Evolutionary conservation across 768 basidiomycete species (phyloP).

Genomic region (Neoboletus brunneissimus): DNA sequence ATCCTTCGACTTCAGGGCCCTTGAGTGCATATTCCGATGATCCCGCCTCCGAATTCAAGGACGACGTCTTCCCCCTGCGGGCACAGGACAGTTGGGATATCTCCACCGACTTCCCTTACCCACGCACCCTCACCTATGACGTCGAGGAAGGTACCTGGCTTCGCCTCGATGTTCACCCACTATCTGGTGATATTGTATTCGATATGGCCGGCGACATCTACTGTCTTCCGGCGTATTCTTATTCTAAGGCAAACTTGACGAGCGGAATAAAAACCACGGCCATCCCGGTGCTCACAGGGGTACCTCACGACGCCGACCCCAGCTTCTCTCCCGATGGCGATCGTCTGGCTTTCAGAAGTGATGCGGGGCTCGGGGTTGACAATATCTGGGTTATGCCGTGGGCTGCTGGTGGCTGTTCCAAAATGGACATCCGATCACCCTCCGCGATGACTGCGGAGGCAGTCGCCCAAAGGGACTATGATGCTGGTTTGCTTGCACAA

Average conservation of each 20-base stretch:
- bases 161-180: slow-evolving; percentile 69
- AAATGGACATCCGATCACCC: slow-evolving; percentile 50
- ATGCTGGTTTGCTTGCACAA: slow-evolving; percentile 45
- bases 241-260: slow-evolving; percentile 29
- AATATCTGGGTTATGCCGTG: slow-evolving; percentile 73
- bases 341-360: slow-evolving; percentile 64
- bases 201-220: slow-evolving; percentile 76
- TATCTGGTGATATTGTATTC: slow-evolving; percentile 67
- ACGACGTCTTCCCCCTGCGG: slow-evolving; percentile 63
- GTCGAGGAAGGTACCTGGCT: slow-evolving; percentile 77
- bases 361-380: slow-evolving; percentile 69
- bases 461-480: slow-evolving; percentile 36
- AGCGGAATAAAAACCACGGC: slow-evolving; percentile 39
- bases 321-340: slow-evolving; percentile 69
- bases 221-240: slow-evolving; percentile 53
- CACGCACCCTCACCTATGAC: slow-evolving; percentile 62
- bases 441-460: slow-evolving; percentile 35
- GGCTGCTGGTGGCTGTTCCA: slow-evolving; percentile 52
- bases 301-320: slow-evolving; percentile 71
- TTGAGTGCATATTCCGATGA: slow-evolving; percentile 22
- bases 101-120: slow-evolving; percentile 70
- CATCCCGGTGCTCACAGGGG: slow-evolving; percentile 56
- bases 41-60: slow-evolving; percentile 44
- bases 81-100: slow-evolving; percentile 61
- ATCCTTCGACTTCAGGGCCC: slow-evolving; percentile 6